phyloP scores from a whole-genome alignment of 306 rosid genomes.

The Hippophae gyantsensis region DNA sequence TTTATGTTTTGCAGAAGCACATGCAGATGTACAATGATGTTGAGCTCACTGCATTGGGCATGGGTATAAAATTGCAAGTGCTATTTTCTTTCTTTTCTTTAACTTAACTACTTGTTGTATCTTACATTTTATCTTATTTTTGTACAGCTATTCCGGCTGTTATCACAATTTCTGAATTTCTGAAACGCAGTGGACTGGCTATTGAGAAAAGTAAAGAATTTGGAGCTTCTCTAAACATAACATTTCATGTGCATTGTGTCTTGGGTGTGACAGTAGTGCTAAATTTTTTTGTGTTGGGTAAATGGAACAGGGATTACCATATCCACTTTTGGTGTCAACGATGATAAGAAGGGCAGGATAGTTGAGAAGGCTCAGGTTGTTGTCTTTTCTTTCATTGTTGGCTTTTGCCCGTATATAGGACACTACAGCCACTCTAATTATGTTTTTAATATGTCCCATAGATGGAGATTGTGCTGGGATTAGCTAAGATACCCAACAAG shows the following conservation, averaged over 20 bases:
- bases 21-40: constrained; percentile 42
- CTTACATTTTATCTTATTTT: too few species aligned
- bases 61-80: constrained; percentile 30
- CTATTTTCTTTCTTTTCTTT: not conserved
- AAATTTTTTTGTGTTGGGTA: constrained; percentile 5
- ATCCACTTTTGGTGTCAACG: constrained; percentile 32
- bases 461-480: constrained; percentile 47
- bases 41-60: constrained; percentile 60
- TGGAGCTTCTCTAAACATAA: not conserved
- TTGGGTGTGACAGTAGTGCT: constrained; percentile 3
- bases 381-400: not conserved
- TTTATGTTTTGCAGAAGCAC: constrained; percentile 41
- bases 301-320: constrained; percentile 23
- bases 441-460: constrained; percentile 9
- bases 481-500: constrained; percentile 24
- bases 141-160: too few species aligned
- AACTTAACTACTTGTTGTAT: not conserved
- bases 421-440: too few species aligned
- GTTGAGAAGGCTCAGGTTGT: constrained; percentile 56
- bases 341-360: constrained; percentile 20
- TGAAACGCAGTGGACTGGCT: too few species aligned
- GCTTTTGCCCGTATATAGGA: not conserved
- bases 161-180: too few species aligned
- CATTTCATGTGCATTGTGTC: not conserved
- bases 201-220: too few species aligned